Percentiles rank a stretch among this genome's conserved stretches.
Conservation (phyloP, 176 grass and related monocot genomes). For the Canna indica region DNA sequence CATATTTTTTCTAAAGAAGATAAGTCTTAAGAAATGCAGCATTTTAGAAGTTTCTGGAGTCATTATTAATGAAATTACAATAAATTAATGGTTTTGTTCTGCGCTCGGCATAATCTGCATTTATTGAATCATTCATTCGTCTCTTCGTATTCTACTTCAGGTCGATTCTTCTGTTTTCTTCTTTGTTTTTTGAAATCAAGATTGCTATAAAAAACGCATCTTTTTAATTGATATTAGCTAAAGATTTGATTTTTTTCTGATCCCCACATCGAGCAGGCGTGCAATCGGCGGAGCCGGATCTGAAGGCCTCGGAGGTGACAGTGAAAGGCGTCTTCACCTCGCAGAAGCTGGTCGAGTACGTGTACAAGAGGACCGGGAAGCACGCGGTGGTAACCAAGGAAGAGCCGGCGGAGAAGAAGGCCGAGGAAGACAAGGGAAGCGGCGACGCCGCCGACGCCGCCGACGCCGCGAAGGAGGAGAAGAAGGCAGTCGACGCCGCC, state of each 20-base stretch:
- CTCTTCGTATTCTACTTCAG: too few relatives aligned
- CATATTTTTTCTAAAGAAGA: too few relatives aligned
- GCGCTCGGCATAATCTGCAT: too few relatives aligned
- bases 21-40: too few relatives aligned
- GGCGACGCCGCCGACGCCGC: conserved; percentile 7
- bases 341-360: conserved; percentile 45
- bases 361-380: conserved; percentile 82
- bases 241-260: conserved; percentile 7
- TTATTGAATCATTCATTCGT: too few relatives aligned
- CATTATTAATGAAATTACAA: background rate
- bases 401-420: conserved; percentile 25
- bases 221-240: background rate
- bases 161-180: background rate
- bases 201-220: background rate
- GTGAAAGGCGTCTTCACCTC: conserved; percentile 70
- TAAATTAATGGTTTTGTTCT: too few relatives aligned
- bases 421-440: conserved; percentile 7
- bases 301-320: conserved; percentile 54
- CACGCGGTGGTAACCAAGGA: conserved; percentile 71
- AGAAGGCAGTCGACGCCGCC: conserved; percentile 19
- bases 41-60: background rate
- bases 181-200: background rate
- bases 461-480: conserved; percentile 32
- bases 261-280: conserved; percentile 43
- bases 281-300: conserved; percentile 42